Conservation (phyloP, 2,329 filamentous ascomycete genomes). For the Pestalotiopsis sp. region DNA sequence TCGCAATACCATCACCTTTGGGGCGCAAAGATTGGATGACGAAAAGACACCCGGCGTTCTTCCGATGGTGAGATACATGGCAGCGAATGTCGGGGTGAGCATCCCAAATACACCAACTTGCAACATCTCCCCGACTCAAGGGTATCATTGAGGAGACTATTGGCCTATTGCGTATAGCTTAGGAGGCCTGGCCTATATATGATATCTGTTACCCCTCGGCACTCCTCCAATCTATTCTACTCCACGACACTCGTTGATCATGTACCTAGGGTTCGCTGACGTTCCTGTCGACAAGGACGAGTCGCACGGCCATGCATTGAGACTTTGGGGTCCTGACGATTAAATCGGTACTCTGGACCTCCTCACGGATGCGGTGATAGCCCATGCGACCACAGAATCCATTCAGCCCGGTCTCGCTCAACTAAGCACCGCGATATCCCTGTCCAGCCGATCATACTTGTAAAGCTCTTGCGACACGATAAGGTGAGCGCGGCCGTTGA, state of each 20-base stretch:
- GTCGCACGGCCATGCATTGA: conserved; percentile 6
- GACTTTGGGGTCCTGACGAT: too few relatives aligned
- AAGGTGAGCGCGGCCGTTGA: too few relatives aligned
- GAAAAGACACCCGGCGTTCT: neutral
- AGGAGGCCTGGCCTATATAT: too few relatives aligned
- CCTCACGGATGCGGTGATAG: conserved; percentile 1
- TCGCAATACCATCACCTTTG: too few relatives aligned
- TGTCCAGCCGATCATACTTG: too few relatives aligned
- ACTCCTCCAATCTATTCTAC: too few relatives aligned
- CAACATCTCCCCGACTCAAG: neutral
- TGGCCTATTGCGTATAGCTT: too few relatives aligned
- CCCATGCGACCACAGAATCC: neutral
- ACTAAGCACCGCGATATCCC: too few relatives aligned
- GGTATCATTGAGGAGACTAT: too few relatives aligned
- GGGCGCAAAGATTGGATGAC: neutral
- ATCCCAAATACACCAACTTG: neutral
- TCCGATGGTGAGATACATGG: neutral
- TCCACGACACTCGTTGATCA: neutral
- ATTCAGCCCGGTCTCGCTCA: neutral
- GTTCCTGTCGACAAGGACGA: conserved; percentile 7
- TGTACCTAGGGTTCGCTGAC: neutral
- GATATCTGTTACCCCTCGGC: too few relatives aligned
- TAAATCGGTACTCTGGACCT: too few relatives aligned
- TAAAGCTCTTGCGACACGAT: too few relatives aligned
- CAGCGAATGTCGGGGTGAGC: neutral